Evolutionary conservation across 345 rosid species (phyloP), one percentile per base, ranked within the genome.

Genomic region (Hypericum perforatum): DNA sequence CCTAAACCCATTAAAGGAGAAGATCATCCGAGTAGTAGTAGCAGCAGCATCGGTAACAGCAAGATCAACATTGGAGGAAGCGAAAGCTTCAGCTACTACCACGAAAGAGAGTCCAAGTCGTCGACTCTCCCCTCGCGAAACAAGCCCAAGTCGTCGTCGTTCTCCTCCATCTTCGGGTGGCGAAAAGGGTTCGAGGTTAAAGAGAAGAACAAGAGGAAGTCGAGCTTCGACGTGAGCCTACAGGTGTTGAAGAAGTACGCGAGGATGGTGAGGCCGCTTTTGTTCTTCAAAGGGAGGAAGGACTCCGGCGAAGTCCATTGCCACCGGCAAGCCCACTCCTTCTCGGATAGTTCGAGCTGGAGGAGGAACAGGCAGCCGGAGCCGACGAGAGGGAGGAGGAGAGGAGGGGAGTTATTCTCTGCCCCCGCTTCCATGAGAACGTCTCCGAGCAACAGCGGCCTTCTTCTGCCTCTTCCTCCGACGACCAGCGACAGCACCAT

Each of bases 401-500:
- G 67, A 52, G 64, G 80, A 60, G 85, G 85, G 16, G 70, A 70
- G 45, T 76, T 45, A 3, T 45, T 64, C 74, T 88, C 98, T 7
- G 98, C 95, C 9, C 96, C 98, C 2, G 98, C 89, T 42, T 86
- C 97, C 3, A 81, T 82, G 78, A 80, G 82, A 58, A 76, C 92
- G 22, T 90, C 97, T 51, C 97, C 97, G 37, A 71, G 85, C 7
- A 84, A 86, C 12, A 84, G 91, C 60, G 95, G 97, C 0, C 84
- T 69, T 39, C 86, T 80, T 41, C 59, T 76, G 6, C 55, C 70
- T 15, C 44, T 74, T 41, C 42, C 80, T 49, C 59, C 82, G 52
- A 67, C 87, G 39, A 64, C 82, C 0, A 76, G 76, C 59, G 82
- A 81, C 62, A 85, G 96, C 50, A 90, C 95, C 43, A 82, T 84